A percentile compares a stretch with the other conserved stretches of the same genome.
Evolutionary conservation across 2,329 filamentous ascomycete species (phyloP).

Genomic region (Exophiala aquamarina): DNA sequence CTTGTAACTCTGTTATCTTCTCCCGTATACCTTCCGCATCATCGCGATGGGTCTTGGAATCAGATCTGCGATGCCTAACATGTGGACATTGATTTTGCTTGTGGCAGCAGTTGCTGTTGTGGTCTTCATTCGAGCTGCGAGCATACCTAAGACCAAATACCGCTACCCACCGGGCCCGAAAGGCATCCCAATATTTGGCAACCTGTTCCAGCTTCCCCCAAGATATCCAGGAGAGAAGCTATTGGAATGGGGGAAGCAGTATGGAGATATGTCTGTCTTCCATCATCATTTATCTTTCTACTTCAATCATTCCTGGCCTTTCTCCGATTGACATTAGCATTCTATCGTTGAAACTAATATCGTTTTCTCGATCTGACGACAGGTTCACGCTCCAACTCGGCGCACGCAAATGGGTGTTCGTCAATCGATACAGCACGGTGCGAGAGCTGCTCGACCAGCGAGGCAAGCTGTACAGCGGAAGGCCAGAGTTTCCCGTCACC

Average conservation of each 20-base stretch:
- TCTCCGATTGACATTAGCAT: no score
- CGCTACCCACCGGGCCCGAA: slow-evolving; percentile 7
- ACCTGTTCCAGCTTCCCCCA: slow-evolving; percentile 9
- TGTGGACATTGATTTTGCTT: no score
- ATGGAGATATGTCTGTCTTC: slow-evolving; percentile 2
- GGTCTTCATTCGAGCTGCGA: not conserved
- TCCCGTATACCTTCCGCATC: no score
- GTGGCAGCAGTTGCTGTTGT: no score
- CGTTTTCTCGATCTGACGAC: no score
- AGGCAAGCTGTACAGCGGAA: slow-evolving; percentile 2
- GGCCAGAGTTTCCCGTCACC: slow-evolving; percentile 4
- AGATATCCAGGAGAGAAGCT: slow-evolving; percentile 4
- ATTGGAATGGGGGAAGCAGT: slow-evolving; percentile 7
- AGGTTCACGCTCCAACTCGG: slow-evolving; percentile 13
- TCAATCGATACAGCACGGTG: slow-evolving; percentile 2
- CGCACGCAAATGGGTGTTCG: slow-evolving; percentile 6
- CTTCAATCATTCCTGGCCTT: no score
- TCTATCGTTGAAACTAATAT: no score
- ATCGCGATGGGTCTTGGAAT: no score
- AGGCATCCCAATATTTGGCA: slow-evolving; percentile 12
- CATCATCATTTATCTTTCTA: not conserved
- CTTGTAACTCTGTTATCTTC: no score
- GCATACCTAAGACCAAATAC: slow-evolving; percentile 7
- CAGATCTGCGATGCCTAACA: no score
- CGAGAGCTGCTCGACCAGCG: slow-evolving; percentile 5